Base-by-base conservation (phyloP, 345 rosid species). In the Rhodomyrtus tomentosa region DNA sequence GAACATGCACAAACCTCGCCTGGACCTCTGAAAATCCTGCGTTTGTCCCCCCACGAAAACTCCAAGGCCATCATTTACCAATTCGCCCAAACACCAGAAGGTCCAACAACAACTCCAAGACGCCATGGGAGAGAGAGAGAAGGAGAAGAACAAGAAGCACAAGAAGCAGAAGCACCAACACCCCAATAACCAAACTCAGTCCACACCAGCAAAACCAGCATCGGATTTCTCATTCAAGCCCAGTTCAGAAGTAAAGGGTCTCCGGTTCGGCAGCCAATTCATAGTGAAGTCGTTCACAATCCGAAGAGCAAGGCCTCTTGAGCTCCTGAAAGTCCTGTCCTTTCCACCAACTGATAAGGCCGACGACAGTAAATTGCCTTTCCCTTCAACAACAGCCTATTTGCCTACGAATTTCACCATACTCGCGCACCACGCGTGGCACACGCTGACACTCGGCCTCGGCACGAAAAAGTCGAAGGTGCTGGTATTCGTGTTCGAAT, bases 341-440 rank as follows among this genome's bases (percentile, higher is more conserved):
- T 93, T 92, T 87, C 96, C 98, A 25, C 87, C 91, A 22, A 80
- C 93, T 42, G 83, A 81, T 51, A 89, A 85, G 80, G 18, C 88
- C 81, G 79, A 45, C 80, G 83, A 32, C 50, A 84, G 83, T 53
- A 90, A 88, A 1, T 88, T 87, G 16, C 92, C 94, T 9, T 93
- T 95, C 85, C 92, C 96, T 36, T 93, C 99, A 4, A 93, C 98
- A 8, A 89, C 98, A 20, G 98, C 96, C 50, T 97, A 91, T 86
- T 81, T 97, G 62, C 98, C 99, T 2, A 97, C 98, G 14, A 95
- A 95, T 88, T 97, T 97, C 98, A 95, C 98, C 1, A 93, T 95
- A 90, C 86, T 97, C 38, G 98, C 99, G 5, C 98, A 97, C 89
- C 98, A 93, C 73, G 99, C 99, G 10, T 97, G 98, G 99, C 98